phyloP scores from a whole-genome alignment of 2,329 filamentous ascomycete genomes.

The Trichoderma sp. region DNA sequence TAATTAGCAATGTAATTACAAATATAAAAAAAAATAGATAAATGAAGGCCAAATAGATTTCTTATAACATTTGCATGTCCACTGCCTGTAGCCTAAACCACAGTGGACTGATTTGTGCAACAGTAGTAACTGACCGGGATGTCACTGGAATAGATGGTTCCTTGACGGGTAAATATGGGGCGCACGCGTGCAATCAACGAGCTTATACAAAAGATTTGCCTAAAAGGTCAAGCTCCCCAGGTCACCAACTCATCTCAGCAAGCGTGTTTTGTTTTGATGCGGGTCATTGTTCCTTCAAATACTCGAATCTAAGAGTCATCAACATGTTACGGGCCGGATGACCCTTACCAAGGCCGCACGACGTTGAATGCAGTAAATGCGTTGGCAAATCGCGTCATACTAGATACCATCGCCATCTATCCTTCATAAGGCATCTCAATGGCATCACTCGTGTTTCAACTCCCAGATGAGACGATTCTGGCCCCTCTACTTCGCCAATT shows the following conservation, averaged over 20 bases:
- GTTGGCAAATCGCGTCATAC: neutral
- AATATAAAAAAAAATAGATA: neutral
- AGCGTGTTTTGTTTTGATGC: neutral
- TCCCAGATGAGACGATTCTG: slow-evolving; percentile 54
- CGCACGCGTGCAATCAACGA: neutral
- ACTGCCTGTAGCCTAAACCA: too few species aligned
- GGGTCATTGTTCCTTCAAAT: neutral
- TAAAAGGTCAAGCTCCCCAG: neutral
- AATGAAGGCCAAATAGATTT: neutral
- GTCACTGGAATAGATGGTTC: neutral
- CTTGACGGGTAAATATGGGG: neutral
- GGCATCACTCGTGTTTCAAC: slow-evolving; percentile 43
- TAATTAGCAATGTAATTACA: neutral
- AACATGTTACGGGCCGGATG: neutral
- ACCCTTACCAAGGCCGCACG: neutral
- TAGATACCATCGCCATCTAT: neutral
- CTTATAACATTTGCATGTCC: neutral
- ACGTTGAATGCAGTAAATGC: neutral
- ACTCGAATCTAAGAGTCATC: neutral
- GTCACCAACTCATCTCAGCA: neutral
- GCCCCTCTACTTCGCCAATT: slow-evolving; percentile 50
- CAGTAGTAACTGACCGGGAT: neutral
- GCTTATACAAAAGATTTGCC: neutral
- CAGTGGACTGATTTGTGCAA: neutral
- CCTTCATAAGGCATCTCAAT: neutral